Base-by-base conservation (phyloP, 1,284 basidiomycete species). In the Sphaerobolus stellatus region DNA sequence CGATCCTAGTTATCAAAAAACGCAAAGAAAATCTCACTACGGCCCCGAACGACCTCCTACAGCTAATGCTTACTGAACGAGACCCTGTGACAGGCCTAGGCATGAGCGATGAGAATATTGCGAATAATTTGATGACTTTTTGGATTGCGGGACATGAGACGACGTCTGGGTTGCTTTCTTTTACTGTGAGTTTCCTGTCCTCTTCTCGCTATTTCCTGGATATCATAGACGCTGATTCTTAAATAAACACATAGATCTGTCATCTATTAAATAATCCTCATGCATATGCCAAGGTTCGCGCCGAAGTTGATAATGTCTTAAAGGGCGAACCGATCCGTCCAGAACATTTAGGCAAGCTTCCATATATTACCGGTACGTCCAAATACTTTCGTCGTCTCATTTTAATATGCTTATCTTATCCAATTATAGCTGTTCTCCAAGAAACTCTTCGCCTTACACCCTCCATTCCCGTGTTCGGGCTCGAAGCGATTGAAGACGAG, bases 91-190 rank as follows among this genome's bases (percentile, higher is more conserved):
- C 77, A 0, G 78, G 79, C n/a, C 61, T 75, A 58, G 62, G 66
- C 4, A 62, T 81, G 41, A 65, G 70, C 0, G 75, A 78, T 47
- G 71, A 76, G 50, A 74, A 72, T 36, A 79, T 81, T 40, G 68
- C 72, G 5, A 65, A 70, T 56, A 80, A 82, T 64, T 74, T 76
- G 22, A 62, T 79, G n/a, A 80, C 78, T 2, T 80, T 81, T 71
- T 65, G 80, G n/a, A 75, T 80, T 38, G 80, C 79, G 4, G 79
- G 78, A 2, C 79, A 79, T 58, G 79, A 80, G 62, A 80, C 78
- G 0, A 78, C 78, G 0, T 77, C 76, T 6, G 75, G 72, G 2
- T 65, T 71, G 52, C 63, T 77, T 25, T 70, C 70, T 0, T 77
- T 77, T 59, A 59, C 64, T 48, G 53, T 54, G 28, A 7, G 18